These are phyloP conservation scores for Toxoplasma gondii DNA, from an alignment of 169 alveolate genomes.

Conservation along the genomic window DNA sequence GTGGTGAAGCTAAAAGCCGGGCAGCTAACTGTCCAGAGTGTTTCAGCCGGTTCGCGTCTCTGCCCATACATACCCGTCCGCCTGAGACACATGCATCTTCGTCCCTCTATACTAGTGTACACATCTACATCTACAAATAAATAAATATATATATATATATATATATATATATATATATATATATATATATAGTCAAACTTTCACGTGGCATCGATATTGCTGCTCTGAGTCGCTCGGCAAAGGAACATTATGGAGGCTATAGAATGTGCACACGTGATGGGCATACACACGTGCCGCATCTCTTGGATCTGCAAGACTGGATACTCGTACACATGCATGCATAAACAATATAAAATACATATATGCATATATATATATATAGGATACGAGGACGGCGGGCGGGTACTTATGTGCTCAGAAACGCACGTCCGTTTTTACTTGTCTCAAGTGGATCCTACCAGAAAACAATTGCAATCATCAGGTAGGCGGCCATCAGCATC, in stretches of 20 bases:
- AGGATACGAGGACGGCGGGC: neutral
- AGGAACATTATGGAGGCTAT: no score
- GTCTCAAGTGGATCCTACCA: constrained; percentile 69
- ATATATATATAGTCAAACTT: neutral
- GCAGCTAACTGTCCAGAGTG: no score
- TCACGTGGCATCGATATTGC: neutral
- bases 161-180: constrained; percentile 14
- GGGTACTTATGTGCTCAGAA: neutral
- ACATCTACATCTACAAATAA: neutral
- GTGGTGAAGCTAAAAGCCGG: no score
- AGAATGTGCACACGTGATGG: no score
- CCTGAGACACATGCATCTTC: no score
- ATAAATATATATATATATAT: neutral
- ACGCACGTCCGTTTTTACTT: no score
- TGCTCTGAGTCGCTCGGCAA: neutral
- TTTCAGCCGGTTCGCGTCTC: no score
- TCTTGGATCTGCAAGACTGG: no score
- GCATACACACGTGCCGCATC: no score
- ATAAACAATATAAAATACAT: neutral
- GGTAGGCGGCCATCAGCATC: constrained; percentile 82
- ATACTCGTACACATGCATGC: neutral
- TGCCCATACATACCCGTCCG: no score
- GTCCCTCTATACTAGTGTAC: no score
- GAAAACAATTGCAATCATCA: constrained; percentile 82
- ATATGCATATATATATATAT: constrained; percentile 5